Conservation (phyloP, 2,329 filamentous ascomycete genomes). For the Botrytis sinoallii region DNA sequence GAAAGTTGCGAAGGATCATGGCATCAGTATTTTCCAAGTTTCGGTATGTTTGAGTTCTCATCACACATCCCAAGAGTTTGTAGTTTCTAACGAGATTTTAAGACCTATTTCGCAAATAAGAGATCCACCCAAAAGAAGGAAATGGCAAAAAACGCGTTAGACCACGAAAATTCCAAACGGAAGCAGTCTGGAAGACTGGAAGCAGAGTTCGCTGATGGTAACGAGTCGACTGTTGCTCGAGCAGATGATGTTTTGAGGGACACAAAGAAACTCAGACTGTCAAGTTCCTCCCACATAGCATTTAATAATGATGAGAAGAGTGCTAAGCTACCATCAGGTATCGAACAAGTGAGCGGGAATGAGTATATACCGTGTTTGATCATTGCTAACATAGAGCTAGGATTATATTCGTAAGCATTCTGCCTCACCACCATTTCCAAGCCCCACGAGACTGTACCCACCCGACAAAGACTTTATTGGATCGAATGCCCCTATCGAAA, state of each 20-base stretch:
- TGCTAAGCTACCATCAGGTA: accelerated
- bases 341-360: neutral
- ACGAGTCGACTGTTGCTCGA: neutral
- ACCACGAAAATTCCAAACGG: neutral
- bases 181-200: neutral
- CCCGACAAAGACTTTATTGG: neutral
- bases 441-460: too few species aligned
- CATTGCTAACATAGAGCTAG: neutral
- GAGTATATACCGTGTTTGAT: neutral
- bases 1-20: neutral
- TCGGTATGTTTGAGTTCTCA: neutral
- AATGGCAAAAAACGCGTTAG: neutral
- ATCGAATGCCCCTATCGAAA: neutral
- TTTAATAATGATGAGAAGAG: neutral
- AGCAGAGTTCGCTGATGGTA: neutral
- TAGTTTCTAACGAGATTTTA: neutral
- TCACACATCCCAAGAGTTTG: neutral
- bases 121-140: neutral
- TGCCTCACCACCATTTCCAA: too few species aligned
- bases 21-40: neutral
- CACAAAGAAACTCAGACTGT: neutral
- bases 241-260: neutral
- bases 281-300: neutral
- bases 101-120: neutral
- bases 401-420: too few species aligned